Percentiles rank a stretch among this genome's conserved stretches.
phyloP scores from a whole-genome alignment of 2,329 filamentous ascomycete species.

The Coniochaeta sp. region DNA sequence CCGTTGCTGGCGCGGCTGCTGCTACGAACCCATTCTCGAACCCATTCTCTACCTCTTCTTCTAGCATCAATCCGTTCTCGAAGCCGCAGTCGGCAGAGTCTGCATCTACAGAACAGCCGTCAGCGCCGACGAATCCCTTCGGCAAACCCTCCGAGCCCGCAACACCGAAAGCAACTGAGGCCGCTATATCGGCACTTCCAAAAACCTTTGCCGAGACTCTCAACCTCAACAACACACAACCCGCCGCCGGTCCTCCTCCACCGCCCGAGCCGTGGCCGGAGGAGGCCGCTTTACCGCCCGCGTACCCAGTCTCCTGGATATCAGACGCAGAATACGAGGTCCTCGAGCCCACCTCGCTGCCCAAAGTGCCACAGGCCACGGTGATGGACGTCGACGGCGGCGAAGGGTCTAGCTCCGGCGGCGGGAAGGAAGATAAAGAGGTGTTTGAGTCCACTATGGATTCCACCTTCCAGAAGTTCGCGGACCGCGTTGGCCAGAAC shows the following conservation, averaged over 20 bases:
- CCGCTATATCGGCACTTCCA: constrained; percentile 30
- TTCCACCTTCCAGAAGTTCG: constrained; percentile 71
- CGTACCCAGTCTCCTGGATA: constrained; percentile 73
- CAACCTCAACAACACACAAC: constrained; percentile 54
- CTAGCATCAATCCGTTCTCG: constrained; percentile 16
- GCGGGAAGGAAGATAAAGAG: constrained; percentile 56
- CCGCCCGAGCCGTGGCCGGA: constrained; percentile 70
- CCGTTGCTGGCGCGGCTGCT: constrained; percentile 24
- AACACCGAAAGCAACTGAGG: constrained; percentile 5
- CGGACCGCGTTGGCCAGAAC: constrained; percentile 70
- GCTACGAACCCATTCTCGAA: constrained; percentile 57
- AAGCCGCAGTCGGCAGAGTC: neutral
- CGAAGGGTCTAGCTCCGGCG: constrained; percentile 17
- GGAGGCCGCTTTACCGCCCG: constrained; percentile 51
- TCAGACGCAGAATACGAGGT: constrained; percentile 89
- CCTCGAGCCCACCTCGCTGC: constrained; percentile 53
- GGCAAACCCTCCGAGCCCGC: constrained; percentile 11
- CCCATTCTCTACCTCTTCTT: constrained; percentile 48
- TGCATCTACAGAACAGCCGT: constrained; percentile 6
- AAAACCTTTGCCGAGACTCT: constrained; percentile 69
- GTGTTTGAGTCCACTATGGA: constrained; percentile 70
- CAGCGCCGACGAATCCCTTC: constrained; percentile 49
- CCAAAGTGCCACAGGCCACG: constrained; percentile 37
- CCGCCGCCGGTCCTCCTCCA: constrained; percentile 20
- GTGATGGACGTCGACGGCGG: constrained; percentile 37